phyloP scores from a whole-genome alignment of 169 alveolate species.

The Eimeria tenella region DNA sequence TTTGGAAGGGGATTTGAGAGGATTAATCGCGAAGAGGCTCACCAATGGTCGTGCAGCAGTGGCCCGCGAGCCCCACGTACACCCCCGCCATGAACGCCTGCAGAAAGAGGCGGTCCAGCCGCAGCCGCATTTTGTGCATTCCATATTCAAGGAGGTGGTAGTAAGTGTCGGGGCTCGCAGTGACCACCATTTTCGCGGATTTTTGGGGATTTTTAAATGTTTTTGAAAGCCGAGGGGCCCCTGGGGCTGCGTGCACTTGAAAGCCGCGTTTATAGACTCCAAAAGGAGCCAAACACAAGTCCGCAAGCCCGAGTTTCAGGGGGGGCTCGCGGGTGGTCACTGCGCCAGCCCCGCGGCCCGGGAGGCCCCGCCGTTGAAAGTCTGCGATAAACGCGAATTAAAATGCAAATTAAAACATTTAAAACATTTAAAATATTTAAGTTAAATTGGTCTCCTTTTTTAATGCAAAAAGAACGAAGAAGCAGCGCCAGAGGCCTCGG shows the following conservation, averaged over 20 bases:
- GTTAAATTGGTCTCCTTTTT: too few species aligned
- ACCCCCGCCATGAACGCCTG: constrained; percentile 76
- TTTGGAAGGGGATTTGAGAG: background rate
- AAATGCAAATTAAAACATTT: too few species aligned
- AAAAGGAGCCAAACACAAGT: background rate
- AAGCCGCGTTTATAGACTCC: background rate
- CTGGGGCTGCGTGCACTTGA: background rate
- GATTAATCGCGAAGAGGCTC: background rate
- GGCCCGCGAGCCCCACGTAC: constrained; percentile 70
- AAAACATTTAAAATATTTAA: too few species aligned
- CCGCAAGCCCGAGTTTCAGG: background rate
- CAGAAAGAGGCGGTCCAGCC: constrained; percentile 62
- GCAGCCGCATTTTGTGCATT: constrained; percentile 46
- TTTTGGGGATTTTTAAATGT: background rate
- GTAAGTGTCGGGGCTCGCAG: constrained; percentile 68
- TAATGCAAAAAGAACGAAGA: too few species aligned
- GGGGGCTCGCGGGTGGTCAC: background rate
- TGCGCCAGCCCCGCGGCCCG: background rate
- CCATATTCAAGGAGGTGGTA: constrained; percentile 37
- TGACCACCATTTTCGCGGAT: constrained; percentile 49
- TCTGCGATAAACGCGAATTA: too few species aligned
- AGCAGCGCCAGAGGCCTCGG: too few species aligned
- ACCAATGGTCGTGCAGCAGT: constrained; percentile 66
- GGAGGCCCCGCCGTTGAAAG: background rate
- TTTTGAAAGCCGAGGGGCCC: background rate